Percentiles rank a stretch among this genome's conserved stretches.
Evolutionary conservation across 257 asterid species (phyloP).

Genomic region (Nicotiana tomentosiformis): DNA sequence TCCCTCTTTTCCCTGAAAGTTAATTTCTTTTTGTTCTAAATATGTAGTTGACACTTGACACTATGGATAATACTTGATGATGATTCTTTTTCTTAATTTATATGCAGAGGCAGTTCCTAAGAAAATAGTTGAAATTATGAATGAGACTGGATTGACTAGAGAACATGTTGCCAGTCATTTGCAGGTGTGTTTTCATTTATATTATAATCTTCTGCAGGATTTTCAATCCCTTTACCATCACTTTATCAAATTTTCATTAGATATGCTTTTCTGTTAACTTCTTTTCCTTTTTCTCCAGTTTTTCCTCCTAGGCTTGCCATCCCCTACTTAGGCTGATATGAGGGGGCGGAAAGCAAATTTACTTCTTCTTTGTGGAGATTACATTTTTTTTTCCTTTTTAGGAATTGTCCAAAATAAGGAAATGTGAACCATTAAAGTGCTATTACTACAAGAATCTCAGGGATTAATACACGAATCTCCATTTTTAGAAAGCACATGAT

Average conservation of each 20-base stretch:
- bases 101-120: constrained; percentile 63
- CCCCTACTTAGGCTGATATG: not conserved
- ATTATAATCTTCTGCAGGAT: not conserved
- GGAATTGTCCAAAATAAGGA: not conserved
- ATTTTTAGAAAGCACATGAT: constrained; percentile 20
- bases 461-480: constrained; percentile 25
- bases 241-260: not conserved
- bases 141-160: constrained; percentile 53
- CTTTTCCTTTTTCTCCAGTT: not conserved
- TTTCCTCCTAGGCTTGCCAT: not conserved
- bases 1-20: not conserved
- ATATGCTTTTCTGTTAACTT: not conserved
- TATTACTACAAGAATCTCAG: constrained; percentile 18
- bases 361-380: not conserved
- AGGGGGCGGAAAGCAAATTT: not conserved
- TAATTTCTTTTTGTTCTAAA: not conserved
- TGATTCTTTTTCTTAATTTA: not conserved
- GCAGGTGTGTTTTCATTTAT: constrained; percentile 43
- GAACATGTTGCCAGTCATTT: constrained; percentile 83
- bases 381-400: not conserved
- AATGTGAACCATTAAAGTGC: not conserved
- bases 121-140: constrained; percentile 66
- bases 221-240: not conserved
- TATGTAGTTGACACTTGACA: not conserved
- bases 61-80: not conserved